Conservation (phyloP, 2,329 filamentous ascomycete genomes). For the Xylariaceae sp. region DNA sequence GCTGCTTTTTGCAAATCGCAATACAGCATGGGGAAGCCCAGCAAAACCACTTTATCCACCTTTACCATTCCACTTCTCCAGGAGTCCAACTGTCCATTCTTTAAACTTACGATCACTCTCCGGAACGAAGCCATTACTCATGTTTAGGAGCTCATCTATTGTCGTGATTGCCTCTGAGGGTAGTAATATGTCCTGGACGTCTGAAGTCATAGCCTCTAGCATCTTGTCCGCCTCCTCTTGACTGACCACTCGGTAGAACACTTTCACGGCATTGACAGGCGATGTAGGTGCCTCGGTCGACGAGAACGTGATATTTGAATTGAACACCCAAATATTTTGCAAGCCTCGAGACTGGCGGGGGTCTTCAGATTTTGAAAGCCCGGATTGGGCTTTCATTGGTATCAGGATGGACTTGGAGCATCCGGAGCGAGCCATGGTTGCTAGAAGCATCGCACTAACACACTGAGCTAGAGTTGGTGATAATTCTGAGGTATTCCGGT, state of each 20-base stretch:
- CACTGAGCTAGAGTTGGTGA: constrained; percentile 56
- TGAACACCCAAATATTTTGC: constrained; percentile 63
- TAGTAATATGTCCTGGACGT: constrained; percentile 65
- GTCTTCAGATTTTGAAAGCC: background rate
- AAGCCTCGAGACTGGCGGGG: constrained; percentile 29
- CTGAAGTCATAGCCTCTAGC: constrained; percentile 58
- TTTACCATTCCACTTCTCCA: constrained; percentile 57
- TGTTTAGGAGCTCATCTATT: constrained; percentile 52
- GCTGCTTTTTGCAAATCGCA: no score
- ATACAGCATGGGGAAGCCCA: background rate
- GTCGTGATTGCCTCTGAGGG: constrained; percentile 57
- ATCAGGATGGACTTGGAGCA: constrained; percentile 63
- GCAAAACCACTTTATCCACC: background rate
- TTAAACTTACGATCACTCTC: constrained; percentile 62
- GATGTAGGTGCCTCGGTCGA: constrained; percentile 46
- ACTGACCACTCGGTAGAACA: constrained; percentile 57
- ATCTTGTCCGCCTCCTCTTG: constrained; percentile 54
- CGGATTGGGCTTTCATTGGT: constrained; percentile 42
- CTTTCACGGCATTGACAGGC: constrained; percentile 56
- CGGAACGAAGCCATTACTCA: constrained; percentile 61
- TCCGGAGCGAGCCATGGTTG: constrained; percentile 62
- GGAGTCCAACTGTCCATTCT: constrained; percentile 71
- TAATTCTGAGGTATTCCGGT: constrained; percentile 14
- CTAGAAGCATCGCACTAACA: constrained; percentile 58
- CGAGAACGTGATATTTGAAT: constrained; percentile 60